Base-by-base conservation (phyloP, 495 filamentous ascomycete species). In the Penicillium coprophilum region DNA sequence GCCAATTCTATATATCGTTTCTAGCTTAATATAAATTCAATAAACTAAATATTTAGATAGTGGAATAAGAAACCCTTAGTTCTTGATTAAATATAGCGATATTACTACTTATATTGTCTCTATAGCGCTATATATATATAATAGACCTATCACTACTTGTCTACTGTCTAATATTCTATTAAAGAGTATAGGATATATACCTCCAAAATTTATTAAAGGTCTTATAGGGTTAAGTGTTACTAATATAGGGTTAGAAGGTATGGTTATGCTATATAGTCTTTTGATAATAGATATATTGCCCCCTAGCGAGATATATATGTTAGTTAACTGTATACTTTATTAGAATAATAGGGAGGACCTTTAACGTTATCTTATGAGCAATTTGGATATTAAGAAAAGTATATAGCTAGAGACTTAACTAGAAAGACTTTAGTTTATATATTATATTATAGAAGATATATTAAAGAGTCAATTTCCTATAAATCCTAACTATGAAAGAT, bases 261-360 rank as follows among this genome's bases (percentile, higher is more conserved):
- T 36, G 6, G 32, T n/a, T 13, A 13, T 36, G 32, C 13, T 36
- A n/a, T 36, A 36, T 6, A 36, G 32, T 36, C 32, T 36, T 1
- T 13, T 36, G 15, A 36, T 36, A 5, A 36, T 36, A 13, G 32
- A n/a, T n/a, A n/a, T 36, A 1, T 13, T 36, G 13, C 32, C 32
- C 0, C 32, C 32, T 6, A n/a, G 32, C n/a, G 0, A 0, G 5
- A 0, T 36, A 0, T 6, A 6, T n/a, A 7, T 1, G 2, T n/a
- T 13, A 36, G n/a, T 36, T 4, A 36, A 36, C 0, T 13, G 32
- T n/a, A 36, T n/a, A n/a, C 32, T 36, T 36, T 36, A 36, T 1
- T n/a, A 2, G 13, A 1, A n/a, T n/a, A n/a, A 36, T 5, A 13
- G 32, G 32, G 13, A 36, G 23, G 23, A 24, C 23, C 23, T 24